A percentile compares a stretch with the other conserved stretches of the same genome.
phyloP scores from a whole-genome alignment of 2,329 filamentous ascomycete genomes.

The Aschersonia sp. region DNA sequence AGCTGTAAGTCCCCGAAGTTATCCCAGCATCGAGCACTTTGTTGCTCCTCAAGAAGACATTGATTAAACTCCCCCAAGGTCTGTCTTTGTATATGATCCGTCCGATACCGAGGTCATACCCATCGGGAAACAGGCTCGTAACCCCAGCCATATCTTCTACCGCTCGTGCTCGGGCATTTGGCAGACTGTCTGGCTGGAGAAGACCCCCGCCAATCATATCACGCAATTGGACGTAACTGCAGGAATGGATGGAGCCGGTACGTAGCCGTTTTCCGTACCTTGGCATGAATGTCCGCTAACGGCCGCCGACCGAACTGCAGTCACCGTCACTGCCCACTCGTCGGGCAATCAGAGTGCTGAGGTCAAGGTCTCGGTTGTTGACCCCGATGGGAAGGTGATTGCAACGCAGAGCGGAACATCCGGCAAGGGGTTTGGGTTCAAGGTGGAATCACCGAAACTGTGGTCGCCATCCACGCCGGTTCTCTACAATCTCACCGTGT shows the following conservation, averaged over 20 bases:
- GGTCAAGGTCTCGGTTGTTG: constrained; percentile 21
- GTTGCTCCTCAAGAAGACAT: too few relatives aligned
- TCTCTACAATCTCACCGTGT: constrained; percentile 49
- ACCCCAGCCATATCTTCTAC: constrained; percentile 52
- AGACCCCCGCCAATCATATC: constrained; percentile 42
- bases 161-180: constrained; percentile 60
- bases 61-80: constrained; percentile 17
- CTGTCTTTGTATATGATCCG: constrained; percentile 53
- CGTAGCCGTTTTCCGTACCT: constrained; percentile 6
- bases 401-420: constrained; percentile 27
- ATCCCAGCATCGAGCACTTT: too few relatives aligned
- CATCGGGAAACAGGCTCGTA: constrained; percentile 48
- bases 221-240: constrained; percentile 44
- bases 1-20: constrained; percentile 26
- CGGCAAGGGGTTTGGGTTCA: constrained; percentile 38
- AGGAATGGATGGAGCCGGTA: constrained; percentile 36
- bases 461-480: constrained; percentile 51
- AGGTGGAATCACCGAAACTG: constrained; percentile 35
- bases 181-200: constrained; percentile 59
- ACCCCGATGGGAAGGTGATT: constrained; percentile 23
- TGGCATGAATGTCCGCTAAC: background rate
- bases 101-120: constrained; percentile 48
- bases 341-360: constrained; percentile 18
- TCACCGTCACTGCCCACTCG: constrained; percentile 40
- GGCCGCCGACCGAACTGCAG: constrained; percentile 14